phyloP scores from a whole-genome alignment of 2,329 filamentous ascomycete species.

The Alternaria dauci region DNA sequence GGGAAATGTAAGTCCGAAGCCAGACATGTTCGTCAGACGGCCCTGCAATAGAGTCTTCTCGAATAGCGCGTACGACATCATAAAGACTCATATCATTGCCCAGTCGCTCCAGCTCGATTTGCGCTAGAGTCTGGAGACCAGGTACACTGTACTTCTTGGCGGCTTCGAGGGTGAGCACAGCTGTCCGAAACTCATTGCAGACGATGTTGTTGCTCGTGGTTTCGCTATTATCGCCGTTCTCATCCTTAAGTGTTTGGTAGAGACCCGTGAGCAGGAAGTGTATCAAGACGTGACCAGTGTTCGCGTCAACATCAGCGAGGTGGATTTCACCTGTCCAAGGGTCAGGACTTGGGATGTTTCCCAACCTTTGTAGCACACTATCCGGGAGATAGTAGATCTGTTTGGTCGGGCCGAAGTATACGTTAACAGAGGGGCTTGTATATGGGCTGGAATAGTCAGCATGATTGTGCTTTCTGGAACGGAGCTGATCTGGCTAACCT shows the following conservation, averaged over 20 bases:
- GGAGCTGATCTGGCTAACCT: too few species aligned
- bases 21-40: neutral
- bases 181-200: constrained; percentile 5
- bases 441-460: too few species aligned
- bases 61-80: constrained; percentile 1
- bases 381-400: constrained; percentile 7
- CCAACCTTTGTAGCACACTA: neutral
- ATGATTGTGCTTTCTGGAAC: too few species aligned
- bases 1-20: constrained; percentile 2
- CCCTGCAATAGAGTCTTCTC: neutral
- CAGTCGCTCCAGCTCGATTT: constrained; percentile 6
- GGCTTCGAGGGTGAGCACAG: neutral
- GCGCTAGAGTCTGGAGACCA: constrained; percentile 6
- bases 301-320: constrained; percentile 24
- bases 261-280: constrained; percentile 38
- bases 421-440: neutral
- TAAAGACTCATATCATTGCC: constrained; percentile 5
- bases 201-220: neutral
- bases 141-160: constrained; percentile 4
- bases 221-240: neutral
- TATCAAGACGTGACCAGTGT: constrained; percentile 30
- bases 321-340: constrained; percentile 3
- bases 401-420: constrained; percentile 5
- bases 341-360: constrained; percentile 9
- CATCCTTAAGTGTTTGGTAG: constrained; percentile 34